Evolutionary conservation across 805 yeast genomes (phyloP).

Genomic region (Ogataea philodendri): DNA sequence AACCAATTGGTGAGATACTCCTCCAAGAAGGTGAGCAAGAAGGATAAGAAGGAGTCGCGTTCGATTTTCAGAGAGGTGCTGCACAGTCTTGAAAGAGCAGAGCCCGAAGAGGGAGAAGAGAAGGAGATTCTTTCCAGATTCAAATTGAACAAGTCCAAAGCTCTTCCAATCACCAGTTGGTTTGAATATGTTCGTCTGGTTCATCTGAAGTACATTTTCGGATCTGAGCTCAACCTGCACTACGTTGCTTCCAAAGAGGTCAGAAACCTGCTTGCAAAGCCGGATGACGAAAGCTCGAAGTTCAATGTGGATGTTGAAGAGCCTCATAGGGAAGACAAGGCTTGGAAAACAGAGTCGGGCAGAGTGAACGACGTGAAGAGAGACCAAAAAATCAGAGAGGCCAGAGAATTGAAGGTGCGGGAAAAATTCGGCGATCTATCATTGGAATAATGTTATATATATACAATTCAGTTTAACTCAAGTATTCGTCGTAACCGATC

Average conservation of each 20-base stretch:
- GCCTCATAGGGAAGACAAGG: constrained; percentile 9
- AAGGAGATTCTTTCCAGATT: constrained; percentile 32
- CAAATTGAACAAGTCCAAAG: constrained; percentile 43
- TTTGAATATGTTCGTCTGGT: constrained; percentile 46
- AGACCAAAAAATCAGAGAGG: constrained; percentile 26
- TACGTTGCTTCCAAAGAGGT: constrained; percentile 34
- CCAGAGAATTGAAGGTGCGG: constrained; percentile 26
- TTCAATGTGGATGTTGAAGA: constrained; percentile 16
- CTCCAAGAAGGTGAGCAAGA: constrained; percentile 56
- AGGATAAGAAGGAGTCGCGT: constrained; percentile 58
- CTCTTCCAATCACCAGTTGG: constrained; percentile 51
- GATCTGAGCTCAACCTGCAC: constrained; percentile 51
- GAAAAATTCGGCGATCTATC: constrained; percentile 25
- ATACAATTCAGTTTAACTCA: background rate
- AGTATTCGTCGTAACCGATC: constrained; percentile 3
- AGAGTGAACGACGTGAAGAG: constrained; percentile 23
- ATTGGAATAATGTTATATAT: constrained; percentile 10
- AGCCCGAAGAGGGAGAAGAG: constrained; percentile 11
- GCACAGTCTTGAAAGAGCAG: constrained; percentile 43
- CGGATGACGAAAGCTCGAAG: constrained; percentile 13
- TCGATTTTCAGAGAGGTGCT: constrained; percentile 60
- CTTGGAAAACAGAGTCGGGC: constrained; percentile 21
- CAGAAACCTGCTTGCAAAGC: constrained; percentile 23
- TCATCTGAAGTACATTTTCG: constrained; percentile 50
- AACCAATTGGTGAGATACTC: constrained; percentile 48